Conservation (phyloP, 2,329 filamentous ascomycete species). For the Stromatinia cepivora region DNA sequence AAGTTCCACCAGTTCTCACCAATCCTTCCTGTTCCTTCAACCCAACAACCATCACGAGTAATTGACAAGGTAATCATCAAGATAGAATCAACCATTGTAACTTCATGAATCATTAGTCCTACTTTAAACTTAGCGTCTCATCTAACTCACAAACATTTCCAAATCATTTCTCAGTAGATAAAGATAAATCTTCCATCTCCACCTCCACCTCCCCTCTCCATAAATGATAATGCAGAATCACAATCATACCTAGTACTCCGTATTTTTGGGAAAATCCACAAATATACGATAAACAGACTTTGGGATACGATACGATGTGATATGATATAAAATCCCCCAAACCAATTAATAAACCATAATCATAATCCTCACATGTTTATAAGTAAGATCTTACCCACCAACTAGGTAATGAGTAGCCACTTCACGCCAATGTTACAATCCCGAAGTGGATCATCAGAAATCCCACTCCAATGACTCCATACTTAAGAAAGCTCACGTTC, state of each 20-base stretch:
- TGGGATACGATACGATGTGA: too few relatives aligned
- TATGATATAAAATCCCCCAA: too few relatives aligned
- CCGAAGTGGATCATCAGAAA: background rate
- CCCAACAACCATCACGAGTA: background rate
- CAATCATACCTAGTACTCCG: background rate
- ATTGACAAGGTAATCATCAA: background rate
- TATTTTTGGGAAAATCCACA: background rate
- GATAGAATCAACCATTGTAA: background rate
- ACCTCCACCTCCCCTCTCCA: background rate
- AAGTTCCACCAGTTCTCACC: background rate
- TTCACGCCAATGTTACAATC: background rate
- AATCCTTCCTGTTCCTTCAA: too few relatives aligned
- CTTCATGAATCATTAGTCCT: background rate
- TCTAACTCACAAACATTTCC: background rate
- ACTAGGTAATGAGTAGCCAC: background rate
- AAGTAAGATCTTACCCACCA: background rate
- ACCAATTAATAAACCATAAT: too few relatives aligned
- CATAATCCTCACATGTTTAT: background rate
- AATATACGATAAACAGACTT: too few relatives aligned
- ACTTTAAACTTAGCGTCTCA: background rate
- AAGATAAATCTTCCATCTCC: background rate
- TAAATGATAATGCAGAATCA: background rate
- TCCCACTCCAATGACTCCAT: background rate
- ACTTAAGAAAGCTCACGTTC: background rate
- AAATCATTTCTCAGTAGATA: background rate